Conservation (phyloP, 192 early-diverging fungal species). For the Entophlyctis helioformis region DNA sequence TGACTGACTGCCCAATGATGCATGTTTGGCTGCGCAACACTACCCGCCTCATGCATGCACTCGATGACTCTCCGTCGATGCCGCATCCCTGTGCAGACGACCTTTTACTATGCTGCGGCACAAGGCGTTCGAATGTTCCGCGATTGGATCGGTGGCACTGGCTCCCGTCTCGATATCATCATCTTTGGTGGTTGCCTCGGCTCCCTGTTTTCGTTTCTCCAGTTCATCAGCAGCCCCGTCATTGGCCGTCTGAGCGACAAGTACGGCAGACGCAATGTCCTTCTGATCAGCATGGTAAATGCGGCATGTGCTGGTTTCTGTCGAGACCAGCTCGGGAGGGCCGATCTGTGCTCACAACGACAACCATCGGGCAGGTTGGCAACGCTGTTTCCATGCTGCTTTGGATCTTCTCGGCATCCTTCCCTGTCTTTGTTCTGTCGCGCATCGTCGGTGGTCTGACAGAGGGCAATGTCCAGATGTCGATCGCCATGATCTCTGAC, state of each 20-base stretch:
- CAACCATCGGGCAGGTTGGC: conserved; percentile 43
- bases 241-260: conserved; percentile 74
- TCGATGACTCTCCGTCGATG: not conserved
- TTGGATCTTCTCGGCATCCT: conserved; percentile 83
- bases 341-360: not conserved
- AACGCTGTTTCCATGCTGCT: conserved; percentile 78
- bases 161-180: conserved; percentile 49
- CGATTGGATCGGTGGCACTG: conserved; percentile 16
- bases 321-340: no score
- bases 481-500: conserved; percentile 90
- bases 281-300: conserved; percentile 76
- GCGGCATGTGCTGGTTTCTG: not conserved
- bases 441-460: conserved; percentile 85
- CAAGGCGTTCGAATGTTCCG: conserved; percentile 26
- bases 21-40: no score
- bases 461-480: conserved; percentile 97
- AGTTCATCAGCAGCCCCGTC: conserved; percentile 72
- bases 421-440: conserved; percentile 71
- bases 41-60: no score
- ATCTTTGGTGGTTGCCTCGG: conserved; percentile 86
- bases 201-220: conserved; percentile 87
- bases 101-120: conserved; percentile 22
- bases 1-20: no score
- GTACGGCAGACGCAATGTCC: conserved; percentile 65
- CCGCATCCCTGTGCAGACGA: conserved; percentile 1